Base-by-base conservation (phyloP, 441 rosid species). In the Populus hybrid region DNA sequence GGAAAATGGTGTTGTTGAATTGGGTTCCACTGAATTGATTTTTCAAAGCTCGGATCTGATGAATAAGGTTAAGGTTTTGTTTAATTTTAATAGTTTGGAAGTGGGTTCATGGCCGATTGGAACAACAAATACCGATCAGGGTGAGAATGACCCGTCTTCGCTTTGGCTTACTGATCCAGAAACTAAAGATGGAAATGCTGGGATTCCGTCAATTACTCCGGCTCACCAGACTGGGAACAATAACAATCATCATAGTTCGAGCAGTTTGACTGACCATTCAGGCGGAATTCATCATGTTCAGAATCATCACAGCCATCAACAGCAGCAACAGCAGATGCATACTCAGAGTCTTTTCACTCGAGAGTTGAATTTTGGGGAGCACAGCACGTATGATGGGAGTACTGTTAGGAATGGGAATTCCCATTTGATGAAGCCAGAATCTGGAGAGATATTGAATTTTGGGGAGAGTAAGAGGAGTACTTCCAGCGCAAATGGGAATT, bases 1-100 rank as follows among this genome's bases (percentile, higher is more conserved):
- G 34, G 87, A 86, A 0, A 93, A 89, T 83, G 99, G 99, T 16
- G 98, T 95, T n/a, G 97, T 95, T 8, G 99, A 95, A 82, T 79
- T 95, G 66, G 98, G 99, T 7, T 93, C 98, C 0, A 89, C 94
- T 24, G 98, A 94, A 67, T 0, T 86, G 78, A 88, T 96, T 73
- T 77, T 8, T 53, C 94, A 90, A 66, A 91, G 89, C 86, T 83
- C 90, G 69, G 97, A 94, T 90, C 97, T 95, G 88, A 87, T 90
- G 92, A 88, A 84, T 46, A 90, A 90, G 86, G 97, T 95, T 64
- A 86, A 86, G 61, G 77, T 75, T 78, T 75, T 94, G 81, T 95
- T 94, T 73, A 92, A 86, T 81, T 94, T 88, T 67, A 85, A 83
- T 75, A 83, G 85, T 74, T 77, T 87, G 50, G 98, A 92, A 34